Base-by-base conservation (phyloP, 108 stramenopile genomes). In the Discostella stelligeroides region DNA sequence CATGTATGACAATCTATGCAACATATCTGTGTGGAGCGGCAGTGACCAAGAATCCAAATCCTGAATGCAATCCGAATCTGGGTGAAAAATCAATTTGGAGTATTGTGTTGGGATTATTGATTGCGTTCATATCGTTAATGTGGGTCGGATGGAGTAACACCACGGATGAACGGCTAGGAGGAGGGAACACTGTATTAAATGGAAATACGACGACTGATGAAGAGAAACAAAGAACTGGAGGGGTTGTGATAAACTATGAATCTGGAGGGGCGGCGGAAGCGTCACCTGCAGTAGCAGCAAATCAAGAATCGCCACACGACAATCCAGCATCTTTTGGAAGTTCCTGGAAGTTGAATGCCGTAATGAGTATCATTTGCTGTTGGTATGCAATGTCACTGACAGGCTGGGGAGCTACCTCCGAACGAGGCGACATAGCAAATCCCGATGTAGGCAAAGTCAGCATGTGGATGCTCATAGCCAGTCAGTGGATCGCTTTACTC, bases 331-430 rank as follows among this genome's bases (percentile, higher is more conserved):
- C 75, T 23, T 56, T 60, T 47, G 66, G 47, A 25, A 68, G 55
- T 43, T 63, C 79, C 34, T 97, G 95, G 96, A 95, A 91, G 74
- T 82, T 98, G 41, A 98, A 98, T 64, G 45, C 90, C 45, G 74
- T 89, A 15, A 71, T 98, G 23, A 86, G 83, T 23, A 62, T 88
- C 48, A 72, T 85, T 29, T 76, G 76, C 38, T 79, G 73, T 61
- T 97, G 90, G 95, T 88, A 82, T 75, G 83, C 92, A 28, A 95
- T 97, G 95, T 81, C 88, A 27, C 81, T 98, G 29, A 97, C 98
- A 27, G 86, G 86, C 37, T 98, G 96, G 96, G 96, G 97, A 8
- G 73, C 86, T 0, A 84, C 93, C 37, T 75, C 89, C 51, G 68
- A 53, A n/a, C 76, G 84, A 34, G 91, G 91, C 17, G 61, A 66